These are phyloP conservation scores for Erodium texanum DNA, from an alignment of 441 rosid species.

Conservation along the genomic window DNA sequence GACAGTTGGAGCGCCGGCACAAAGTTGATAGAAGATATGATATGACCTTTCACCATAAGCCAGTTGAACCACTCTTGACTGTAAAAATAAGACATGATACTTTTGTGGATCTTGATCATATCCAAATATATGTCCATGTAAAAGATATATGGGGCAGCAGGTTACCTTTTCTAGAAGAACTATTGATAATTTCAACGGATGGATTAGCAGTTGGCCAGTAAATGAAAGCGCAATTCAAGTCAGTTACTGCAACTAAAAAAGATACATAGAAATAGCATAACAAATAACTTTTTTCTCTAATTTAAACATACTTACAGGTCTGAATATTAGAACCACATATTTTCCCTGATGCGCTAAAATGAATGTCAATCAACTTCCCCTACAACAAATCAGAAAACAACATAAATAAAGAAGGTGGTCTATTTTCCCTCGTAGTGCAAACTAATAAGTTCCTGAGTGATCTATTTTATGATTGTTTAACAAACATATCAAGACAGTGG, in stretches of 20 bases:
- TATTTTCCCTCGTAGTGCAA: background rate
- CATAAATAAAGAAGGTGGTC: constrained; percentile 6
- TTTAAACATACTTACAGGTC: constrained; percentile 57
- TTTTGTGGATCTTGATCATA: constrained; percentile 24
- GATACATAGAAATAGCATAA: constrained; percentile 8
- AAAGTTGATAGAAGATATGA: constrained; percentile 86
- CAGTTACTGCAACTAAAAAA: constrained; percentile 22
- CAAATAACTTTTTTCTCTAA: constrained; percentile 13
- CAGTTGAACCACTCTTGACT: constrained; percentile 95
- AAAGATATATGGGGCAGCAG: constrained; percentile 19
- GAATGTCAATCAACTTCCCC: constrained; percentile 90
- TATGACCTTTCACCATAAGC: constrained; percentile 84
- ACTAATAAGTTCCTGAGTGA: background rate
- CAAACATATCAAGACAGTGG: background rate
- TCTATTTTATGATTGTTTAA: background rate
- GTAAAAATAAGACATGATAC: constrained; percentile 30
- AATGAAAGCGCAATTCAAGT: constrained; percentile 26
- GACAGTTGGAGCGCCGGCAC: constrained; percentile 82
- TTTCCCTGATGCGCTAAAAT: constrained; percentile 71
- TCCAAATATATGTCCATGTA: constrained; percentile 14
- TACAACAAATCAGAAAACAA: constrained; percentile 23
- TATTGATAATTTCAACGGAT: constrained; percentile 22
- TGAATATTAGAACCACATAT: constrained; percentile 80
- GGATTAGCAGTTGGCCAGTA: constrained; percentile 23
- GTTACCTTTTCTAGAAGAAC: constrained; percentile 93